Percentiles rank a stretch among this genome's conserved stretches.
phyloP scores from a whole-genome alignment of 1,139 yeast genomes.

The Yamadazyma taylorii region DNA sequence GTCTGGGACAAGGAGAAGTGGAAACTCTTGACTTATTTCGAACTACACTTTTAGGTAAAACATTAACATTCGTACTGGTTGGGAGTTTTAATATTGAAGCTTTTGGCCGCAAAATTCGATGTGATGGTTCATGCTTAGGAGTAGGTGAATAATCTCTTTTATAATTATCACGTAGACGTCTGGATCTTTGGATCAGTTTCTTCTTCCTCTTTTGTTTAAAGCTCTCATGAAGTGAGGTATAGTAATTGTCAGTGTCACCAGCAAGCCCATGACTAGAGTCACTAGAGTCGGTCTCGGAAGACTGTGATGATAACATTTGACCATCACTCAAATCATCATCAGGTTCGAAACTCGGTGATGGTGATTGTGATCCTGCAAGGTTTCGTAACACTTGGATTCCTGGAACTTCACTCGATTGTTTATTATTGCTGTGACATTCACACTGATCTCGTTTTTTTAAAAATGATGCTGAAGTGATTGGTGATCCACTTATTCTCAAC shows the following conservation, averaged over 20 bases:
- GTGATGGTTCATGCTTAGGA: constrained; percentile 47
- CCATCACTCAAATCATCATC: constrained; percentile 20
- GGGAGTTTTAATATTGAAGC: constrained; percentile 37
- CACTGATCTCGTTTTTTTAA: constrained; percentile 10
- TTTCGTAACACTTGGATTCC: constrained; percentile 1
- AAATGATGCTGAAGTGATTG: constrained; percentile 33
- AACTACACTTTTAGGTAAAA: not conserved
- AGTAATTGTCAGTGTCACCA: constrained; percentile 17
- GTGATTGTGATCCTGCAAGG: not conserved
- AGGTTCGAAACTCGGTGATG: not conserved
- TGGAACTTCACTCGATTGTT: not conserved
- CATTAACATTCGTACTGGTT: constrained; percentile 7
- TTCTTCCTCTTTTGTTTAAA: constrained; percentile 17
- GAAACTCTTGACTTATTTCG: not conserved
- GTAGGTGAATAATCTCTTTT: constrained; percentile 32
- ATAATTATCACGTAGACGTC: constrained; percentile 2
- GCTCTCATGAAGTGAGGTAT: constrained; percentile 12
- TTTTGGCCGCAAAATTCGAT: constrained; percentile 43
- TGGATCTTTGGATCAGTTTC: constrained; percentile 6
- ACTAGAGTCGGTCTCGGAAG: constrained; percentile 31
- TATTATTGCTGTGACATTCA: constrained; percentile 5
- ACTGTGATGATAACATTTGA: constrained; percentile 18
- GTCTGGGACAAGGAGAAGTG: not conserved
- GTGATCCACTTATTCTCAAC: constrained; percentile 43
- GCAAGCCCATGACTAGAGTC: constrained; percentile 14